Base-by-base conservation (phyloP, 345 rosid species). In the Populus davidiana region DNA sequence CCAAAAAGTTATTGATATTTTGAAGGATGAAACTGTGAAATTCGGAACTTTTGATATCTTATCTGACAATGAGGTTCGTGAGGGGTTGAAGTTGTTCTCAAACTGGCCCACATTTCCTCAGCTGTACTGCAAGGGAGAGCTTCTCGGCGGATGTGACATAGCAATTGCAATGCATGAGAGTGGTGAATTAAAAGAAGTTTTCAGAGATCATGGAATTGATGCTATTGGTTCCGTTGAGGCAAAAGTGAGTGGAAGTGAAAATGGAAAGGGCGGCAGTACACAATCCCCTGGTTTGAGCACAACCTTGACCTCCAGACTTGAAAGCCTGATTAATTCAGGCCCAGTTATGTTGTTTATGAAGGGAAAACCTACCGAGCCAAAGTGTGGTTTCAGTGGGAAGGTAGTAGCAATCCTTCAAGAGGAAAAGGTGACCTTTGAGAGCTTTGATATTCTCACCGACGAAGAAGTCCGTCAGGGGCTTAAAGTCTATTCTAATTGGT, bases 91-190 rank as follows among this genome's bases (percentile, higher is more conserved):
- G 88, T 87, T 91, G 85, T 91, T 88, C 88, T 96, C 97, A 5
- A 90, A 96, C 77, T 94, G 99, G 99, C 99, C 99, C n/a, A 96
- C 99, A 47, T 96, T 81, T 84, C 99, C 99, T 83, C 98, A 94
- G 87, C 89, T 96, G 69, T 96, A 91, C 83, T 90, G 90, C 90
- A 94, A 88, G 20, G 97, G 99, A 54, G 98, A 96, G 78, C 95
- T 96, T 70, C 92, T 96, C 27, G 99, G 99, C 80, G 99, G 99
- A 63, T 84, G 86, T 82, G 99, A 96, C 82, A 96, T 96, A 43
- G 90, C 27, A 41, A 88, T 88, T 59, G 90, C 99, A 44, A 96
- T 96, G 99, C 97, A 94, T 56, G 86, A 92, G 80, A 90, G 89
- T 82, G 97, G 97, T 74, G 99, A 96, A 80, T 80, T 96, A 33